Percentiles rank a stretch among this genome's conserved stretches.
phyloP scores from a whole-genome alignment of 352 stramenopile genomes.

The Globisporangium nunn region DNA sequence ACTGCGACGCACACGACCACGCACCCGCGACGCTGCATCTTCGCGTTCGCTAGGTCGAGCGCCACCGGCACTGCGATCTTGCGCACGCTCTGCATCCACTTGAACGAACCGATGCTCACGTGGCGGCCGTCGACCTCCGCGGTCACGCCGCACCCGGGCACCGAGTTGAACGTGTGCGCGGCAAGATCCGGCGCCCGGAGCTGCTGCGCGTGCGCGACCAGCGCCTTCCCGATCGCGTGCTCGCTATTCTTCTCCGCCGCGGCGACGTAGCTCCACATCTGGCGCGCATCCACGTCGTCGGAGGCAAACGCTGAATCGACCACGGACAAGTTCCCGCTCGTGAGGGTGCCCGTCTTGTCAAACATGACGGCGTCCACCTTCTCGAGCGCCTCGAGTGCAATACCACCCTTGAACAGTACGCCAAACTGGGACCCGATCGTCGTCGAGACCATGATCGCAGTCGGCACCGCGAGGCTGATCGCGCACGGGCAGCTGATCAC shows the following conservation, averaged over 20 bases:
- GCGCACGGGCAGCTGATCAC: conserved; percentile 76
- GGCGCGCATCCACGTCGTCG: conserved; percentile 2
- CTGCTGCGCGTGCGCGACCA: conserved; percentile 34
- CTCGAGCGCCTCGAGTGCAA: conserved; percentile 60
- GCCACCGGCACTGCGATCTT: conserved; percentile 34
- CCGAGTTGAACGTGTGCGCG: conserved; percentile 28
- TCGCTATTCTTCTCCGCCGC: conserved; percentile 54
- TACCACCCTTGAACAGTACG: conserved; percentile 75
- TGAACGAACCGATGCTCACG: conserved; percentile 53
- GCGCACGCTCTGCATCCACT: conserved; percentile 54
- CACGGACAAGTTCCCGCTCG: conserved; percentile 44
- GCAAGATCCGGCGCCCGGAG: conserved; percentile 18
- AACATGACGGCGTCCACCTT: conserved; percentile 71
- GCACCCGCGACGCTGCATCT: conserved; percentile 39
- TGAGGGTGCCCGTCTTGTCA: conserved; percentile 79
- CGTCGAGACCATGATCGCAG: conserved; percentile 72
- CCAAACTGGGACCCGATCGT: conserved; percentile 73
- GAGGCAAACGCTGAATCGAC: conserved; percentile 13
- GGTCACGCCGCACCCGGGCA: conserved; percentile 60
- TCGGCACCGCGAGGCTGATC: conserved; percentile 69
- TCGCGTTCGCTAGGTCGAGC: conserved; percentile 34
- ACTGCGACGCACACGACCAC: conserved; percentile 57
- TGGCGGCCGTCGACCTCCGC: conserved; percentile 24
- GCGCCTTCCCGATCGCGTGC: conserved; percentile 54
- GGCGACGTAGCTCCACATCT: conserved; percentile 39